phyloP scores from a whole-genome alignment of 169 alveolate genomes.

The Perkinsus marinus region DNA sequence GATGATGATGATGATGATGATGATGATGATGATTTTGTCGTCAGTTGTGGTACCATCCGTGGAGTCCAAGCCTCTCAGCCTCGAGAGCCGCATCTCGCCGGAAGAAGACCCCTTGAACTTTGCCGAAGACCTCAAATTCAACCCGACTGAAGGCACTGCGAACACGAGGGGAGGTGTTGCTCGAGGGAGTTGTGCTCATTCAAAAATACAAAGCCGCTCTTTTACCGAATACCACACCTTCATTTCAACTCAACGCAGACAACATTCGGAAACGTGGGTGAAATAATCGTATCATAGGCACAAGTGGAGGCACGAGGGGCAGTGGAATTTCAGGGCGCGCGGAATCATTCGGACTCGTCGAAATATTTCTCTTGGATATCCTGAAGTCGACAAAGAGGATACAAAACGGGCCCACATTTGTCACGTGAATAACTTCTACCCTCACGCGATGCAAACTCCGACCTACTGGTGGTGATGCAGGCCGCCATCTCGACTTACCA shows the following conservation, averaged over 20 bases:
- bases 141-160: neutral
- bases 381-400: neutral
- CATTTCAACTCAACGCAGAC: neutral
- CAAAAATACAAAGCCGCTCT: neutral
- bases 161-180: neutral
- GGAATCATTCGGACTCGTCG: neutral
- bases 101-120: constrained; percentile 43
- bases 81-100: constrained; percentile 22
- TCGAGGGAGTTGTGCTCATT: neutral
- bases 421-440: neutral
- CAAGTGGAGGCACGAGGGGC: neutral
- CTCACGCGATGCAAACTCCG: too few relatives aligned
- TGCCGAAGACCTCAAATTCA: constrained; percentile 37
- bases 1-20: neutral
- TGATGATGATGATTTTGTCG: neutral
- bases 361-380: neutral
- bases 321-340: neutral
- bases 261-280: neutral
- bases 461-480: too few relatives aligned
- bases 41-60: constrained; percentile 18
- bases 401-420: neutral
- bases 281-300: neutral
- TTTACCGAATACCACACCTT: neutral
- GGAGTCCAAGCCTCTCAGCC: constrained; percentile 26
- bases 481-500: too few relatives aligned